These are phyloP conservation scores for Rhodotorula sp. DNA, from an alignment of 1,284 basidiomycete species.

Conservation along the genomic window DNA sequence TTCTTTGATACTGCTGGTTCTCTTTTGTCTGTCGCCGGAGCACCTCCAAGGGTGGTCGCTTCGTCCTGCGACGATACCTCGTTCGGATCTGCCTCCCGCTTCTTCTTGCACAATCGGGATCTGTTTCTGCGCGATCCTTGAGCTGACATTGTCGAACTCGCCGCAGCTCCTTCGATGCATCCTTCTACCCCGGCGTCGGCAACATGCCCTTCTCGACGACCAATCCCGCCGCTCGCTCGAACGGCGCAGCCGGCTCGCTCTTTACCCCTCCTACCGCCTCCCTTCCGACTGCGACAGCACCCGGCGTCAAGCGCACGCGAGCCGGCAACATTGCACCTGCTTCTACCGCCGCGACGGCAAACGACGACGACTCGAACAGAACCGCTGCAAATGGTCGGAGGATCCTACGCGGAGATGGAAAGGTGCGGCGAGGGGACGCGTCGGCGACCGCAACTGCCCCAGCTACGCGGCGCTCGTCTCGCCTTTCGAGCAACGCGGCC, in stretches of 20 bases:
- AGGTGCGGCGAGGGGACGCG: background rate
- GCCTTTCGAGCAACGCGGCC: conserved; percentile 24
- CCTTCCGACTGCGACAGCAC: conserved; percentile 16
- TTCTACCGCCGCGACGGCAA: conserved; percentile 8
- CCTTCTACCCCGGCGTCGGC: conserved; percentile 24
- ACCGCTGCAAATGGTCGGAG: background rate
- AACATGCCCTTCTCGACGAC: conserved; percentile 19
- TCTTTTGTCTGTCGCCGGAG: background rate
- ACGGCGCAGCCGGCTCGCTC: conserved; percentile 14
- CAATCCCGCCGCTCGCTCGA: background rate
- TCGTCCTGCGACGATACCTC: too few species aligned
- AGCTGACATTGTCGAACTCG: background rate
- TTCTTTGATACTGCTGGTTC: too few species aligned
- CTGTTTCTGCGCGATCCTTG: background rate
- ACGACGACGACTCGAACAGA: background rate
- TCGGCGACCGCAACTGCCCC: background rate
- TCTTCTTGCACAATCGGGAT: background rate
- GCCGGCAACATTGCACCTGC: conserved; percentile 23
- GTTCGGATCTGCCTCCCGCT: too few species aligned
- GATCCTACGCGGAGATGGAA: too few species aligned
- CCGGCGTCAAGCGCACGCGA: conserved; percentile 35
- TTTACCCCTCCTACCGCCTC: conserved; percentile 26
- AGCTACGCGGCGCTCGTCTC: conserved; percentile 22
- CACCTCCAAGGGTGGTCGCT: too few species aligned
- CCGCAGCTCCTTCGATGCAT: conserved; percentile 34